These are phyloP conservation scores for Geosiphon pyriformis DNA, from an alignment of 192 early-diverging fungal species.

Conservation along the genomic window DNA sequence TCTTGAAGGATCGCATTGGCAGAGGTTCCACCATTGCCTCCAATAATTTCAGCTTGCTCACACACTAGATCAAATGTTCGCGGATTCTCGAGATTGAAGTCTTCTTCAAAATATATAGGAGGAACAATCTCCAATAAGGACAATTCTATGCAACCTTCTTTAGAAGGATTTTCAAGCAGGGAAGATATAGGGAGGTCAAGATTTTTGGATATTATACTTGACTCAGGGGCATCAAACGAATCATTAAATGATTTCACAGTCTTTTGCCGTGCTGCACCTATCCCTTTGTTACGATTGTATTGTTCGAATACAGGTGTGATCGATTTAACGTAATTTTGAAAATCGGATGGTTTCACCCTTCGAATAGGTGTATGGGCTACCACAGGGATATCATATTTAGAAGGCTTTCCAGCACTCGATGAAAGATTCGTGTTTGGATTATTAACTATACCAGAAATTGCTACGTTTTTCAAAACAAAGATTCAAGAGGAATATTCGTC, in stretches of 20 bases:
- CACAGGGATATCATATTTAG: slow-evolving; percentile 50
- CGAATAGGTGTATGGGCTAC: slow-evolving; percentile 56
- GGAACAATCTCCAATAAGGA: slow-evolving; percentile 81
- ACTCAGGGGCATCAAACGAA: slow-evolving; percentile 45
- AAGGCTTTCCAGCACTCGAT: slow-evolving; percentile 41
- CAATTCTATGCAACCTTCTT: slow-evolving; percentile 43
- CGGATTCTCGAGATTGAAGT: slow-evolving; percentile 87
- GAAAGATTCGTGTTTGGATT: slow-evolving; percentile 52
- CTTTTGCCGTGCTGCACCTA: slow-evolving; percentile 25
- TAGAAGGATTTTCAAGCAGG: slow-evolving; percentile 35
- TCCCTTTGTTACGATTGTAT: slow-evolving; percentile 67
- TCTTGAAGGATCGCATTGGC: slow-evolving; percentile 80
- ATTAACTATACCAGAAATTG: slow-evolving; percentile 62
- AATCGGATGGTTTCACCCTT: slow-evolving; percentile 67
- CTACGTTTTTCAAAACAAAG: slow-evolving; percentile 22
- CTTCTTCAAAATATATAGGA: slow-evolving; percentile 75
- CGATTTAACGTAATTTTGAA: slow-evolving; percentile 74
- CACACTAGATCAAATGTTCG: slow-evolving; percentile 81
- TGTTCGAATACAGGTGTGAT: slow-evolving; percentile 71
- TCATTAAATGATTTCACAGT: slow-evolving; percentile 28
- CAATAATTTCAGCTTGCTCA: slow-evolving; percentile 61
- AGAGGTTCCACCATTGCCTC: slow-evolving; percentile 38
- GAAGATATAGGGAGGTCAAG: slow-evolving; percentile 29
- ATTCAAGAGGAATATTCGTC: background rate
- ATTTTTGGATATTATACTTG: slow-evolving; percentile 28